phyloP scores from a whole-genome alignment of 495 filamentous ascomycete species.

The Aspergillus sclerotioniger region DNA sequence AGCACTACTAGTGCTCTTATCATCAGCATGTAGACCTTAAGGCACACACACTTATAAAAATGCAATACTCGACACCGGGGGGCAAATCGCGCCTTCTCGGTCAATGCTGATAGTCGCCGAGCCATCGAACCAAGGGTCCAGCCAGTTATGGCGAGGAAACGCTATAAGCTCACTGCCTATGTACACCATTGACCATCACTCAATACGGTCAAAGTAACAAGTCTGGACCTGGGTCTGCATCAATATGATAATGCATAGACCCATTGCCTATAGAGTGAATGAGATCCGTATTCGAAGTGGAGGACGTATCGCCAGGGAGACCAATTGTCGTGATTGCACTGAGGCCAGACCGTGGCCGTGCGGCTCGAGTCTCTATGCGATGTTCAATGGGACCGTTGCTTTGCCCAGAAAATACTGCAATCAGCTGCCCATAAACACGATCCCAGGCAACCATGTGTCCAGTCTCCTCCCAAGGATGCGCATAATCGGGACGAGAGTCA shows the following conservation, averaged over 20 bases:
- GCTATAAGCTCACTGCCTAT: not conserved
- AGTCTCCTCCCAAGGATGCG: slow-evolving; percentile 27
- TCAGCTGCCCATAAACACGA: slow-evolving; percentile 29
- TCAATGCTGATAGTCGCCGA: not conserved
- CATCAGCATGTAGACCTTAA: not conserved
- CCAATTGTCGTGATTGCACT: slow-evolving; percentile 20
- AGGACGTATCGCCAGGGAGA: slow-evolving; percentile 4
- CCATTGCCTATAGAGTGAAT: not conserved
- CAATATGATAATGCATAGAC: slow-evolving; percentile 2
- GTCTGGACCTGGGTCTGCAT: slow-evolving; percentile 13
- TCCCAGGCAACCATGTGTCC: slow-evolving; percentile 43
- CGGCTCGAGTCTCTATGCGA: slow-evolving; percentile 5
- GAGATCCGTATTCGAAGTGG: not conserved
- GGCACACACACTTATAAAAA: not conserved
- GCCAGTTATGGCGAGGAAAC: not conserved
- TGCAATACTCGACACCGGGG: not conserved
- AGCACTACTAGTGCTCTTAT: too few relatives aligned
- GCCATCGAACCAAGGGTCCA: not conserved
- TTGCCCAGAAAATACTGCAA: slow-evolving; percentile 31
- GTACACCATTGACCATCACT: not conserved
- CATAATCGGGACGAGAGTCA: not conserved
- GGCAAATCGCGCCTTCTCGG: not conserved
- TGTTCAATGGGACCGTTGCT: slow-evolving; percentile 18
- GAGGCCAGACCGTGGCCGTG: slow-evolving; percentile 17
- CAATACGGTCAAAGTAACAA: not conserved